Base-by-base conservation (phyloP, 129 eudicot genomes). In the Pseudognaphalium luteoalbum region DNA sequence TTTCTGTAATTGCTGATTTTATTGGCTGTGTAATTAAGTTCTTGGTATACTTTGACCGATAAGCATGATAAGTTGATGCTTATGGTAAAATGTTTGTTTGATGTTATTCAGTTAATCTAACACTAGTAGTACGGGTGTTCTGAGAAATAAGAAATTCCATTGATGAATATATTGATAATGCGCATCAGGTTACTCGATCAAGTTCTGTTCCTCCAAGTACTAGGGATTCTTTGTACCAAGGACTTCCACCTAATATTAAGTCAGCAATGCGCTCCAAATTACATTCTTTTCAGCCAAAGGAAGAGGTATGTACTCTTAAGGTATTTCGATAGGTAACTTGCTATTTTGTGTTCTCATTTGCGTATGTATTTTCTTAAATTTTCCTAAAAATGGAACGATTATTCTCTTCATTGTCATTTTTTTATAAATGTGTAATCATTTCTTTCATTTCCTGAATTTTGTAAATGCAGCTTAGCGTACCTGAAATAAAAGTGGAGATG, bases 401-500 rank as follows among this genome's bases (percentile, higher is more conserved):
- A 21, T n/a, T 2, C 17, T 47, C 17, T 47, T 47, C 54, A 11
- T 34, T 20, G 14, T 29, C 25, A 6, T 58, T 57, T 52, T 21
- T 59, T 16, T 37, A 6, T 50, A 59, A 4, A 12, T 60, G 28
- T 61, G 3, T 78, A 59, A 61, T 63, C 32, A 59, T 35, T 59
- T 68, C 47, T 60, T 71, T 79, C 39, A 1, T 6, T 72, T 50
- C 22, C 8, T 39, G 44, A 60, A 67, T 81, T 37, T 30, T 51
- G 68, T 85, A 37, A 20, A 81, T 84, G 81, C 92, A 95, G 99
- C 87, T 86, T 59, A 87, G 88, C 14, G 75, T 95, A 33, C 88
- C 87, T 4, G 96, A 86, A 77, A 95, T 95, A 78, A 95, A 95
- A 86, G 92, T 87, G 42, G 99, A 95, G 85, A 95, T 95, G 99